phyloP scores from a whole-genome alignment of 345 rosid species.

The Turnera subulata region DNA sequence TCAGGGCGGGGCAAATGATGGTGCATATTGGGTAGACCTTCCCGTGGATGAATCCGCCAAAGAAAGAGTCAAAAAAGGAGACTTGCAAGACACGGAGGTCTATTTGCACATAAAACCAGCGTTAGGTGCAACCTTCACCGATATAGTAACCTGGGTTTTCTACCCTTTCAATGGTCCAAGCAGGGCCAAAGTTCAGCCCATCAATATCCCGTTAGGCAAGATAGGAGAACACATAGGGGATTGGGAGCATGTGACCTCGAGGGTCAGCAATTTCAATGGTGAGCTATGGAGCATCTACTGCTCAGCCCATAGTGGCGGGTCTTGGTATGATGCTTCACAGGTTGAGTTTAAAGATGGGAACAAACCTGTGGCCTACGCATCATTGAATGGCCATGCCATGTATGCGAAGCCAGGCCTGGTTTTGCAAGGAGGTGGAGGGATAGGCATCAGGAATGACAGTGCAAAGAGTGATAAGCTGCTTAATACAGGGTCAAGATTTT shows the following conservation, averaged over 20 bases:
- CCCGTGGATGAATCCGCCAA: slow-evolving; percentile 40
- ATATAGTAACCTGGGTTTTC: slow-evolving; percentile 66
- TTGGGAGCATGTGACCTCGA: slow-evolving; percentile 82
- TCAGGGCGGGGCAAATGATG: slow-evolving; percentile 72
- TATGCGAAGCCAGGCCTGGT: slow-evolving; percentile 70
- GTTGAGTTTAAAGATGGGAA: slow-evolving; percentile 57
- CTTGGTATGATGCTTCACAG: slow-evolving; percentile 62
- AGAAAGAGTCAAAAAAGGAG: slow-evolving; percentile 68
- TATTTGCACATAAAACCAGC: slow-evolving; percentile 72
- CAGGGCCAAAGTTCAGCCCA: slow-evolving; percentile 50
- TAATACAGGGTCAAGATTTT: slow-evolving; percentile 43
- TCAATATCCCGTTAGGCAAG: slow-evolving; percentile 48
- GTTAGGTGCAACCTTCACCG: slow-evolving; percentile 77
- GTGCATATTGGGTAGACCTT: slow-evolving; percentile 77
- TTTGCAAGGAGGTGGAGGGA: slow-evolving; percentile 51
- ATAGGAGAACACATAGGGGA: slow-evolving; percentile 83
- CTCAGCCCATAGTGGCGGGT: slow-evolving; percentile 68
- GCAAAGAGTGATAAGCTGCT: slow-evolving; percentile 42
- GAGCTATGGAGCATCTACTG: slow-evolving; percentile 48
- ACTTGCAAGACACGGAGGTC: slow-evolving; percentile 41
- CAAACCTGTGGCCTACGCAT: slow-evolving; percentile 53
- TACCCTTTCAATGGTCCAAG: slow-evolving; percentile 86
- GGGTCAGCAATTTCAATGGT: slow-evolving; percentile 76
- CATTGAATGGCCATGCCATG: slow-evolving; percentile 76
- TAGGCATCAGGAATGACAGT: slow-evolving; percentile 73